Conservation (phyloP, 1,139 yeast species). For the Wickerhamomyces sp. region DNA sequence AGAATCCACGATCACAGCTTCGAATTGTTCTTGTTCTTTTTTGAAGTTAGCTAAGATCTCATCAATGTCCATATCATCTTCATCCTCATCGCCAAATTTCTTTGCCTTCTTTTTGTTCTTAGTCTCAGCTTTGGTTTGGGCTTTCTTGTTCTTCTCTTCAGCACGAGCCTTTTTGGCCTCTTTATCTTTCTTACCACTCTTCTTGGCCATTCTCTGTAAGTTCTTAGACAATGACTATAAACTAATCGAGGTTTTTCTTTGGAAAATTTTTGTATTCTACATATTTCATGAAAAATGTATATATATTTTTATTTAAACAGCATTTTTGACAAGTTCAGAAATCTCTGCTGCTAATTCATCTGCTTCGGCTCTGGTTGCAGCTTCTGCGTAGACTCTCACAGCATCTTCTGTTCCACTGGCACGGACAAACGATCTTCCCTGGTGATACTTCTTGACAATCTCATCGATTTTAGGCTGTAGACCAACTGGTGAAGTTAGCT, state of each 20-base stretch:
- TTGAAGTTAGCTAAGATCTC: constrained; percentile 76
- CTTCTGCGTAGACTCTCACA: constrained; percentile 93
- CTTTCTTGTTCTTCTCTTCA: constrained; percentile 81
- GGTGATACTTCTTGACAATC: constrained; percentile 49
- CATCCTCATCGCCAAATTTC: constrained; percentile 64
- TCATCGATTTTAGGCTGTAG: constrained; percentile 71
- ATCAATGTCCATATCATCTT: constrained; percentile 87
- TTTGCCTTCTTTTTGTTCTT: constrained; percentile 74
- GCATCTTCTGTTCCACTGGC: constrained; percentile 99
- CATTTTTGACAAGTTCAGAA: constrained; percentile 35
- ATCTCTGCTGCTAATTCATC: constrained; percentile 53
- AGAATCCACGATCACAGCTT: constrained; percentile 60
- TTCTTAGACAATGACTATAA: too few relatives aligned
- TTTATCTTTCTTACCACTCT: constrained; percentile 70
- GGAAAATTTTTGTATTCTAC: too few relatives aligned
- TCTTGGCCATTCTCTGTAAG: constrained; percentile 82
- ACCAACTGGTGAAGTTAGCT: constrained; percentile 70
- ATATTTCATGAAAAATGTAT: too few relatives aligned
- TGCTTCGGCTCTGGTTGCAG: constrained; percentile 49
- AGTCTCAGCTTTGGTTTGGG: constrained; percentile 62
- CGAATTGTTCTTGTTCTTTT: constrained; percentile 72
- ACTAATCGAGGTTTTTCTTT: too few relatives aligned
- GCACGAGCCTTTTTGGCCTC: constrained; percentile 89
- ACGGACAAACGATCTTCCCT: constrained; percentile 88
- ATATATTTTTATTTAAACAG: constrained; percentile 1